Evolutionary conservation across 2,329 filamentous ascomycete genomes (phyloP).

Genomic region (Aureobasidium namibiae): DNA sequence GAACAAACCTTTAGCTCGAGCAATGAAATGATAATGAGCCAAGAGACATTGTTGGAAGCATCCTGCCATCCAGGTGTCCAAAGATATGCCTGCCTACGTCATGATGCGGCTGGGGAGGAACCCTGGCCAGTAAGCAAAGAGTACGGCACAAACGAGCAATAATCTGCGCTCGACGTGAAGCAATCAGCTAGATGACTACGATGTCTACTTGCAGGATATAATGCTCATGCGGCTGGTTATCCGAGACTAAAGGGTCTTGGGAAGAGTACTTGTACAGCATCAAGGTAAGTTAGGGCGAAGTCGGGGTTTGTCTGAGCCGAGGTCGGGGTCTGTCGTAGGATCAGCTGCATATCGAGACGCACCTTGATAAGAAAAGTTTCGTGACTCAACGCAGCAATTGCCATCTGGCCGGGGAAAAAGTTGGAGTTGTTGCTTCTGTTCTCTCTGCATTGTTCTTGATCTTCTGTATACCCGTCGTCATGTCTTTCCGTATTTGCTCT

Average conservation of each 20-base stretch:
- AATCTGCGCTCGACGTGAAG: no score
- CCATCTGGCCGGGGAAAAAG: not conserved
- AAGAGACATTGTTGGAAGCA: not conserved
- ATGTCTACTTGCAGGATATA: no score
- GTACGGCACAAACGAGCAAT: no score
- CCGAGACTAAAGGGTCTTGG: no score
- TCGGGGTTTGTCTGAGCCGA: not conserved
- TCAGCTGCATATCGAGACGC: not conserved
- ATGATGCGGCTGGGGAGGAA: not conserved
- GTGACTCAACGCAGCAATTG: not conserved
- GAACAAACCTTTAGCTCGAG: not conserved
- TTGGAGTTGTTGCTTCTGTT: not conserved
- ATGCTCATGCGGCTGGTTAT: no score
- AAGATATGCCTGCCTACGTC: not conserved
- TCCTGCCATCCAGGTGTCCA: not conserved
- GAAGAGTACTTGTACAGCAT: no score
- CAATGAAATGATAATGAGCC: not conserved
- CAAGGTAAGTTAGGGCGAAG: not conserved
- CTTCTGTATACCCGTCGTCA: slow-evolving; percentile 4
- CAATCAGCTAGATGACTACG: no score
- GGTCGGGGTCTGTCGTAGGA: not conserved
- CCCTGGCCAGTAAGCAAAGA: no score
- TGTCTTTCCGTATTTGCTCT: slow-evolving; percentile 19
- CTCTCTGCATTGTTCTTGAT: not conserved
- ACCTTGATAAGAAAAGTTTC: slow-evolving; percentile 11